Conservation (phyloP, 1,284 basidiomycete genomes). For the Puccinia coronata region DNA sequence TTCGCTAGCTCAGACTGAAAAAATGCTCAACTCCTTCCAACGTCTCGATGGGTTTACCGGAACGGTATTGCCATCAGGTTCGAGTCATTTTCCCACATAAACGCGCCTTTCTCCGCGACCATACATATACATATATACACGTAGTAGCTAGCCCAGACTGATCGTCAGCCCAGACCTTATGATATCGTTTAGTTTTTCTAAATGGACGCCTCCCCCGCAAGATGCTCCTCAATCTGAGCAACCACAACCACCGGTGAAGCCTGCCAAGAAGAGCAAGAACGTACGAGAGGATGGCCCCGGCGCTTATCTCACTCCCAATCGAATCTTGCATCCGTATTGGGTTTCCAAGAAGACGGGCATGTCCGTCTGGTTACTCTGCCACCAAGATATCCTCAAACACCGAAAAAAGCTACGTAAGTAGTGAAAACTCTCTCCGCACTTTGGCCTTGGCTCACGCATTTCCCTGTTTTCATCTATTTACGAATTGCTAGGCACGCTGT, state of each 20-base stretch:
- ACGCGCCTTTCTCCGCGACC: neutral
- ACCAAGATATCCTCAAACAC: slow-evolving; percentile 37
- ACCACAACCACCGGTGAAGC: neutral
- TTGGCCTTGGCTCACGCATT: neutral
- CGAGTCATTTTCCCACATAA: neutral
- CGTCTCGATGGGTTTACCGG: slow-evolving; percentile 32
- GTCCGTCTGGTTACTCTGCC: slow-evolving; percentile 42
- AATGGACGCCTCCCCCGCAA: neutral
- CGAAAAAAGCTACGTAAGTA: slow-evolving; percentile 46
- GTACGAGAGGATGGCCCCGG: slow-evolving; percentile 15
- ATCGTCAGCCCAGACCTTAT: slow-evolving; percentile 19
- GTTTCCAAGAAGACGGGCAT: slow-evolving; percentile 33
- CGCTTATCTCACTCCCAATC: slow-evolving; percentile 39
- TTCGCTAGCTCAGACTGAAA: slow-evolving; percentile 32
- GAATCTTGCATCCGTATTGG: slow-evolving; percentile 42
- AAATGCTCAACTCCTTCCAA: slow-evolving; percentile 41
- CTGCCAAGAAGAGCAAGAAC: neutral
- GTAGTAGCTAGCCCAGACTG: too few species aligned
- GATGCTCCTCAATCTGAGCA: neutral
- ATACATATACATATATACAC: too few species aligned
- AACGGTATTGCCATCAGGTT: slow-evolving; percentile 39
- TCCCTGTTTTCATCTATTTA: too few species aligned
- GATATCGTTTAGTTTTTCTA: slow-evolving; percentile 20
- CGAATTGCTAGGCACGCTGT: slow-evolving; percentile 21
- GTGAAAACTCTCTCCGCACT: neutral